Evolutionary conservation across 768 basidiomycete genomes (phyloP), one percentile per base, ranked within the genome.

Genomic region (Boletus reticuloceps): DNA sequence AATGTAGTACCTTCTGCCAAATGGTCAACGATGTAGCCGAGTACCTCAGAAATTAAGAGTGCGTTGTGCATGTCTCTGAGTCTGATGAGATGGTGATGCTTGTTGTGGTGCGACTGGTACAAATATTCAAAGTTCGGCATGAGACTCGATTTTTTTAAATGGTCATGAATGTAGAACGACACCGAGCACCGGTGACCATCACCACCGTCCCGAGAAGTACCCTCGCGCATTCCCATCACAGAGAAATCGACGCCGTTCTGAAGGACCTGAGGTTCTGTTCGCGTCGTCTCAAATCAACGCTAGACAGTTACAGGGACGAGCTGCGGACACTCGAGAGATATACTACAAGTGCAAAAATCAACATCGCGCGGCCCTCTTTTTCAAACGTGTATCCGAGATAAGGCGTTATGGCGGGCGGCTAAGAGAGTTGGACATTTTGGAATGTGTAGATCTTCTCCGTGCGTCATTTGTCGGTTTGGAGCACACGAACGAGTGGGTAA

Each of bases 291-390:
- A 79, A 78, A 45, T 64, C 74, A 39, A 71, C 74, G 12, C 61
- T 82, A n/a, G 60, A 53, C 46, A 44, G 43, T 25, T 58, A 66
- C 56, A 55, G 47, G 14, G 59, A 66, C 47, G 66, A 67, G 61
- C 66, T 82, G 6, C 79, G 79, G 49, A 68, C 88, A 19, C 74
- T 91, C 36, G 82, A 85, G 60, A 77, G 86, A 56, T 66, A 2
- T 85, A 85, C 66, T 91, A 92, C 72, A 89, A 89, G 61, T 83
- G 82, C 58, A 89, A 87, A 64, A 92, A 91, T 60, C 90, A 93
- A 77, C 70, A 70, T 44, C 64, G 69, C 41, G 53, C 42, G 47
- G 60, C 69, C 29, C 57, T 90, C 12, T 90, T 89, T 68, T 91
- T 88, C 86, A 63, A 61, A 43, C 82, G 82, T 31, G 73, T 86